Evolutionary conservation across 257 asterid genomes (phyloP), one percentile per base, ranked within the genome.

Genomic region (Capsicum pubescens): DNA sequence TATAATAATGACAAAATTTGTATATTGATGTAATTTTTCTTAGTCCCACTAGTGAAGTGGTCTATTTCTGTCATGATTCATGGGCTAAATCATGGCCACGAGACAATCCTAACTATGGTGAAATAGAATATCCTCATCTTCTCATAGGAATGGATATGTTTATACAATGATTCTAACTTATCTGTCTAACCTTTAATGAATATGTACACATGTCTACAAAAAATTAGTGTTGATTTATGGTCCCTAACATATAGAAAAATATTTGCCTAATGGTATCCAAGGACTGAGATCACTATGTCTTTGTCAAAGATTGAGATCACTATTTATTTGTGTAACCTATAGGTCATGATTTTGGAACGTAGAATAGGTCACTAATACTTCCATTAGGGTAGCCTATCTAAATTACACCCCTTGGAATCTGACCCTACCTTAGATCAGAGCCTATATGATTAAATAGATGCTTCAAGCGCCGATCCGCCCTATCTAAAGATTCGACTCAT

Each of bases 211-310:
- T 26, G 59, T 52, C 46, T 76, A 48, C 60, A 74, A 50, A 12
- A 50, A 74, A 50, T 3, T 21, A 5, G 13, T 8, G 21, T 7
- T 50, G 63, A 21, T 56, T 26, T 76, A 52, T 52, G 64, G 64
- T 76, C 32, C 81, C 81, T 64, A 54, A 26, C 26, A 52, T 50
- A 21, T 12, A 50, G 61, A 44, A 74, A 68, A 74, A 74, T 74
- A 50, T 74, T 13, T 19, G 4, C 17, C n/a, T 21, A 39, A 39
- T 3, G 44, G 44, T 39, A 76, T 54, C 2, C 26, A 13, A 3
- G 13, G 26, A 76, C 7, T 54, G 44, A 72, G 59, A 48, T 48
- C 39, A 5, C 8, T 7, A 9, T 69, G 55, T 42, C 26, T 52
- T 19, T 72, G 14, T 19, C 7, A 52, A 48, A 72, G 42, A 48